Evolutionary conservation across 805 yeast species (phyloP).

Genomic region (Ogataea polymorpha): DNA sequence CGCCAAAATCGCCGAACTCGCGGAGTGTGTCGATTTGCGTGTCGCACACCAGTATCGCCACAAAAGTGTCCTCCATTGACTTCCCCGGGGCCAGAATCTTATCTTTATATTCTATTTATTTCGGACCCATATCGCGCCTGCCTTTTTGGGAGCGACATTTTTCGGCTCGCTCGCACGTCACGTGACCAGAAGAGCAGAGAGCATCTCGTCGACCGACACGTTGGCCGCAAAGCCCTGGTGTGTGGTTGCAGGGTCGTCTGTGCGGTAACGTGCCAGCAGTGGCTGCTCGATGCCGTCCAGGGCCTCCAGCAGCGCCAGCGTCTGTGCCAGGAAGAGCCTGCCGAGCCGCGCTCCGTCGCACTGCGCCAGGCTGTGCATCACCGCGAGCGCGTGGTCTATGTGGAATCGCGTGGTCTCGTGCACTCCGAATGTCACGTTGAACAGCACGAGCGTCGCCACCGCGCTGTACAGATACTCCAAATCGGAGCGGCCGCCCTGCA

Average conservation of each 20-base stretch:
- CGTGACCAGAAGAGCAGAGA: slow-evolving; percentile 11
- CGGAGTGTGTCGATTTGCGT: slow-evolving; percentile 9
- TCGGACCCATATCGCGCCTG: slow-evolving; percentile 1
- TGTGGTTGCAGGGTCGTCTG: not conserved
- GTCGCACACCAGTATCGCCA: slow-evolving; percentile 18
- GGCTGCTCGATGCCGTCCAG: slow-evolving; percentile 5
- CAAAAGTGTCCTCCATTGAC: slow-evolving; percentile 10
- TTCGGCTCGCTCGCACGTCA: not conserved
- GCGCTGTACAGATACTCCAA: slow-evolving; percentile 73
- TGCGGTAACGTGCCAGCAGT: slow-evolving; percentile 1
- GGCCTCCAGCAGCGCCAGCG: slow-evolving; percentile 1
- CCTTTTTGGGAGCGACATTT: not conserved
- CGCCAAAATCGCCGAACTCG: slow-evolving; percentile 53
- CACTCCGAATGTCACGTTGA: slow-evolving; percentile 72
- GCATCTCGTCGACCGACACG: slow-evolving; percentile 13
- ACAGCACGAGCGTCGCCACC: slow-evolving; percentile 61
- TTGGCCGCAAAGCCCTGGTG: not conserved
- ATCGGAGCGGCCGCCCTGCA: slow-evolving; percentile 73
- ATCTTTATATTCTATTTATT: not conserved
- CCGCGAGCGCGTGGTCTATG: slow-evolving; percentile 61
- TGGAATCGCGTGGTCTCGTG: slow-evolving; percentile 67
- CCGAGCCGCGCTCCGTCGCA: no score
- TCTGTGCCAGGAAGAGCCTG: slow-evolving; percentile 1
- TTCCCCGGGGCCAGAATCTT: not conserved
- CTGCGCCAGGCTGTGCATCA: slow-evolving; percentile 58